phyloP scores from a whole-genome alignment of 2,329 filamentous ascomycete genomes.

The Aspergillus vadensis region DNA sequence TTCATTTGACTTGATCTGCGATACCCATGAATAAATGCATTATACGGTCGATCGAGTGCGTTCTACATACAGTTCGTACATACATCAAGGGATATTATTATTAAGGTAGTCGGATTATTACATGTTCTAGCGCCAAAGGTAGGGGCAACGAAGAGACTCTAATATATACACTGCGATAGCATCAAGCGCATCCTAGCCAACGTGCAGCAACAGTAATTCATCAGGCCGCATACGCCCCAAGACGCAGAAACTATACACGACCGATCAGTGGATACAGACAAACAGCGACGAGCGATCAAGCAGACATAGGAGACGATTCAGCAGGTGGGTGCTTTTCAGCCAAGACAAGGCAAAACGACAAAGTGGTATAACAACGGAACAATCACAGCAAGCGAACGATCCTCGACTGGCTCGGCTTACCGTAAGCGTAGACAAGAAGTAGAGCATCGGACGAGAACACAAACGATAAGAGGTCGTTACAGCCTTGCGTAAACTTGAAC shows the following conservation, averaged over 20 bases:
- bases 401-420: constrained; percentile 17
- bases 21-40: background rate
- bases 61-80: background rate
- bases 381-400: constrained; percentile 26
- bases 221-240: constrained; percentile 18
- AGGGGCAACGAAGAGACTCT: constrained; percentile 28
- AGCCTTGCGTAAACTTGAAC: constrained; percentile 2
- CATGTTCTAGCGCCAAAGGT: constrained; percentile 34
- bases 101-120: constrained; percentile 37
- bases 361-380: constrained; percentile 25
- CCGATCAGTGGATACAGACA: constrained; percentile 21
- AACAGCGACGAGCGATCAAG: constrained; percentile 12
- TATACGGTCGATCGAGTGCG: background rate
- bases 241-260: constrained; percentile 25
- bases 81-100: constrained; percentile 17
- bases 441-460: constrained; percentile 8
- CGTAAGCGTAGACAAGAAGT: constrained; percentile 14
- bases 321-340: constrained; percentile 20
- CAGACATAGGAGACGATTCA: constrained; percentile 7
- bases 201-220: constrained; percentile 21
- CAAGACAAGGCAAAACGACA: constrained; percentile 11
- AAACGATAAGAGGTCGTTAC: constrained; percentile 10
- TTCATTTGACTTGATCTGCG: background rate
- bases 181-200: constrained; percentile 30
- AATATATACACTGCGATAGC: constrained; percentile 37